Base-by-base conservation (phyloP, 1,284 basidiomycete species). In the Puccinia horiana region DNA sequence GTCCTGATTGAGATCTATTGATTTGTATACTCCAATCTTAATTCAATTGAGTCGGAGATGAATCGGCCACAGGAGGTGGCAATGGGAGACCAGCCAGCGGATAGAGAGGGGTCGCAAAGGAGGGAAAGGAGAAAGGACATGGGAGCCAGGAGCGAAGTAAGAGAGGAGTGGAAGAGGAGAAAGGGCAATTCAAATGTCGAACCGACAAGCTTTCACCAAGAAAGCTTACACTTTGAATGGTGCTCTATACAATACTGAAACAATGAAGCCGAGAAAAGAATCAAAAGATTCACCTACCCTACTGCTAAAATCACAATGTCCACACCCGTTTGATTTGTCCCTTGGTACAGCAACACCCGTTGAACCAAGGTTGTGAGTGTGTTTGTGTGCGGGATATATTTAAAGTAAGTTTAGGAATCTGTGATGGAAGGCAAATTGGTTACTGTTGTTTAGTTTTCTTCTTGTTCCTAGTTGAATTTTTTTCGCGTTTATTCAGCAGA, bases 21-120 rank as follows among this genome's bases (percentile, higher is more conserved):
- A 54, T 52, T 29, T 73, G 29, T 52, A 73, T 73, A 56, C 52
- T 73, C 70, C 70, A 23, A 73, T 58, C 54, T 75, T 56, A 61
- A 75, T 61, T 75, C 73, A 75, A 75, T 75, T 75, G 49, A 61
- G 37, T 56, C 54, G 73, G 73, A 42, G 49, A 29, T 56, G 73
- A 61, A 75, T 75, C 70, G 70, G 70, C 70, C 11, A 26, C 32
- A 73, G 70, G 70, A 52, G 70, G 40, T 69, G 35, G 70, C 49
- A 14, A 73, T 56, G 29, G 52, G 18, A 54, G 47, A 26, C 49
- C 49, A 37, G 35, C 42, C 18, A 56, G 70, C 14, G 54, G 70
- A 73, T 73, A 73, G 70, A 73, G 70, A 73, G 70, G 70, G 70
- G 42, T 69, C n/a, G 49, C 49, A 54, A 73, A 26, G 52, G 70